Conservation (phyloP, 2,329 filamentous ascomycete species). For the Pseudogymnoascus sp. region DNA sequence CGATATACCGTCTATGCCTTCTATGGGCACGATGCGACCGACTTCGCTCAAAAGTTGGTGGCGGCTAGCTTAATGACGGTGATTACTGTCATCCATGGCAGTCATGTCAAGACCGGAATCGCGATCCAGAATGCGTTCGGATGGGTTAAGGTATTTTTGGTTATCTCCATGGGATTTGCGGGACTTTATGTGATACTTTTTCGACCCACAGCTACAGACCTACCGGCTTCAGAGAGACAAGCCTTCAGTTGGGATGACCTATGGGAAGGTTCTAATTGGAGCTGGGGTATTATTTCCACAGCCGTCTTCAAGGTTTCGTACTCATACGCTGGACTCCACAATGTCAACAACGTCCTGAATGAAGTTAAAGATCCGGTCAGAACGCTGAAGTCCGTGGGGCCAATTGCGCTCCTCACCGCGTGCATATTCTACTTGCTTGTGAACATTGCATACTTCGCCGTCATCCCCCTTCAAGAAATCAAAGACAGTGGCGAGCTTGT, state of each 20-base stretch:
- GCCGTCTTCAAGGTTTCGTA: slow-evolving; percentile 49
- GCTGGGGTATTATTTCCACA: slow-evolving; percentile 53
- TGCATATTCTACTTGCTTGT: slow-evolving; percentile 48
- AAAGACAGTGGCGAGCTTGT: slow-evolving; percentile 46
- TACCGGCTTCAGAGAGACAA: slow-evolving; percentile 15
- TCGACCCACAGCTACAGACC: slow-evolving; percentile 22
- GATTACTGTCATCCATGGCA: slow-evolving; percentile 52
- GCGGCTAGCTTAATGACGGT: slow-evolving; percentile 43
- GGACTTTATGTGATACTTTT: slow-evolving; percentile 51
- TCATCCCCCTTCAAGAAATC: slow-evolving; percentile 48
- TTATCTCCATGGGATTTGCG: slow-evolving; percentile 53
- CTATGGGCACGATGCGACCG: slow-evolving; percentile 32
- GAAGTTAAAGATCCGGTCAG: slow-evolving; percentile 50
- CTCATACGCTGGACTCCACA: slow-evolving; percentile 46
- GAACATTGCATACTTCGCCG: slow-evolving; percentile 54
- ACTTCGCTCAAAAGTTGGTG: slow-evolving; percentile 39
- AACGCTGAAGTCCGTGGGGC: slow-evolving; percentile 50
- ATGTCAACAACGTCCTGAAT: slow-evolving; percentile 48
- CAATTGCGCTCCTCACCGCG: slow-evolving; percentile 44
- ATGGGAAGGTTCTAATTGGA: slow-evolving; percentile 61
- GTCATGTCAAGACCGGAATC: slow-evolving; percentile 49
- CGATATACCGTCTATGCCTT: slow-evolving; percentile 42
- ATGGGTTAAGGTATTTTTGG: slow-evolving; percentile 54
- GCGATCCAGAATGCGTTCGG: slow-evolving; percentile 53
- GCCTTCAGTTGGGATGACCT: slow-evolving; percentile 40